These are phyloP conservation scores for Picochlorum sp. DNA, from an alignment of 139 green algal species.

Conservation along the genomic window DNA sequence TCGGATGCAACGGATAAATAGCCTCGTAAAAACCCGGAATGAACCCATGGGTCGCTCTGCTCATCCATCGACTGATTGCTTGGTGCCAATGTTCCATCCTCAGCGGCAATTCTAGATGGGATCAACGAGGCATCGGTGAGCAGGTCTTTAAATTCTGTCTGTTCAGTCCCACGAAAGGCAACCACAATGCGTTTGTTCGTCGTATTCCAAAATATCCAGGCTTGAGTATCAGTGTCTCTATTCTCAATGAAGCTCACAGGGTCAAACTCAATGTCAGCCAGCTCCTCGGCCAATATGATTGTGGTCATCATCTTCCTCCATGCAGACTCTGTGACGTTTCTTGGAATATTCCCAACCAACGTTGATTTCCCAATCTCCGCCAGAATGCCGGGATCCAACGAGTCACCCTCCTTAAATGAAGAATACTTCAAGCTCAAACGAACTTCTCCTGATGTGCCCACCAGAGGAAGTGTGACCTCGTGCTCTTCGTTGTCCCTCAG, in stretches of 20 bases:
- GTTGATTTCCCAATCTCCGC: slow-evolving; percentile 10
- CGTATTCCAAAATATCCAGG: slow-evolving; percentile 52
- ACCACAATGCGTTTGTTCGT: slow-evolving; percentile 37
- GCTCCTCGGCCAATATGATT: slow-evolving; percentile 20
- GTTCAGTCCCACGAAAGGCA: slow-evolving; percentile 75
- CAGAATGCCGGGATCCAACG: background rate
- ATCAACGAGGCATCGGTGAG: slow-evolving; percentile 62
- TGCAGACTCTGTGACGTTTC: background rate
- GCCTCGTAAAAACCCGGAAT: slow-evolving; percentile 29
- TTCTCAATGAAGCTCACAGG: slow-evolving; percentile 62
- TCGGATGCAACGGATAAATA: slow-evolving; percentile 25
- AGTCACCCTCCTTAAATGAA: background rate
- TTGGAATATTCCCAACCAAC: slow-evolving; percentile 5
- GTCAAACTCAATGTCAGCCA: slow-evolving; percentile 28
- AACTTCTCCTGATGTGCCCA: background rate
- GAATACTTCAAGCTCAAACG: slow-evolving; percentile 1
- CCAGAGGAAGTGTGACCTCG: slow-evolving; percentile 1
- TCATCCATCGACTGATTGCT: background rate
- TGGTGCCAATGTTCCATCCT: slow-evolving; percentile 13
- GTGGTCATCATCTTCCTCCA: slow-evolving; percentile 34
- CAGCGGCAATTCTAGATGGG: slow-evolving; percentile 42
- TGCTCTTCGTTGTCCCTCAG: slow-evolving; percentile 1
- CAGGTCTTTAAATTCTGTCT: slow-evolving; percentile 70
- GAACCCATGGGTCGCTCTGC: slow-evolving; percentile 12
- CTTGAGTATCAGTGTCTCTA: slow-evolving; percentile 47